A percentile compares a stretch with the other conserved stretches of the same genome.
Conservation (phyloP, 1,284 basidiomycete species). For the Xerocomus nothofagi region DNA sequence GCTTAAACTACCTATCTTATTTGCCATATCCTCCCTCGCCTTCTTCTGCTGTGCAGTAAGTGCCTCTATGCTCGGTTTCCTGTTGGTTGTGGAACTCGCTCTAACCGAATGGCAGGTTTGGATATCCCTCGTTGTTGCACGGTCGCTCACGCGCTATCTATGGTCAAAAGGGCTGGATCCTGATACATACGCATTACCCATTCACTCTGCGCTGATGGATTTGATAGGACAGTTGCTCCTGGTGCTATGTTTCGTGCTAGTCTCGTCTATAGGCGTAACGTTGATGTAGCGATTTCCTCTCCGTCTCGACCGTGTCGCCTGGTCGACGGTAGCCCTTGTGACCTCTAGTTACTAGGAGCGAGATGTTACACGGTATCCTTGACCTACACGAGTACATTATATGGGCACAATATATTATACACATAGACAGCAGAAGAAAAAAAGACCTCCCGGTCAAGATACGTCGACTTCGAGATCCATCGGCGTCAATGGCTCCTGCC, state of each 20-base stretch:
- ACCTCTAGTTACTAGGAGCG: too few relatives aligned
- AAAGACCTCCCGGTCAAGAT: slow-evolving; percentile 12
- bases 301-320: neutral
- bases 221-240: slow-evolving; percentile 88
- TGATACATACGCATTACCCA: slow-evolving; percentile 91
- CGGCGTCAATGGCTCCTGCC: slow-evolving; percentile 34
- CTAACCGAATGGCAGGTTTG: slow-evolving; percentile 48
- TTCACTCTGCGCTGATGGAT: slow-evolving; percentile 90
- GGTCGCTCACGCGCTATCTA: slow-evolving; percentile 71
- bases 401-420: neutral
- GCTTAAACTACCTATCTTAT: slow-evolving; percentile 69
- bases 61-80: slow-evolving; percentile 10
- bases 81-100: neutral
- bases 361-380: neutral
- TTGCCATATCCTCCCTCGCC: slow-evolving; percentile 61
- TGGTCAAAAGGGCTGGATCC: slow-evolving; percentile 87
- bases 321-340: neutral
- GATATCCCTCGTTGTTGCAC: slow-evolving; percentile 70
- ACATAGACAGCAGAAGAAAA: neutral
- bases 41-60: slow-evolving; percentile 79
- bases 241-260: slow-evolving; percentile 70
- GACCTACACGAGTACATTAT: slow-evolving; percentile 3
- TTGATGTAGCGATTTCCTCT: neutral
- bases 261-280: slow-evolving; percentile 40
- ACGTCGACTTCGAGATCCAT: slow-evolving; percentile 34